A percentile compares a stretch with the other conserved stretches of the same genome.
Conservation (phyloP, 345 rosid species). For the Salix dunnii region DNA sequence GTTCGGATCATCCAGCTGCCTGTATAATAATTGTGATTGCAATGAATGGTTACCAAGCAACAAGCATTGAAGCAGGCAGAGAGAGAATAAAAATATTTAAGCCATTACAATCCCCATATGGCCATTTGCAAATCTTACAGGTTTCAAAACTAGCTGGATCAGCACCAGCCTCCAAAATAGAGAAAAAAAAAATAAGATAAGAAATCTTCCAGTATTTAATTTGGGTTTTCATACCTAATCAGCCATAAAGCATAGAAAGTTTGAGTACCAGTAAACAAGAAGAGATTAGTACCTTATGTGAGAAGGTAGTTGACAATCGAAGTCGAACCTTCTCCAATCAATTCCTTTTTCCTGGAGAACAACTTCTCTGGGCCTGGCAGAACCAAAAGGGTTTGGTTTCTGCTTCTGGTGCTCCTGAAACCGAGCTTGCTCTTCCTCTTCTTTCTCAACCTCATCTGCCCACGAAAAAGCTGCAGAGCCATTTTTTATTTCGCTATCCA, state of each 20-base stretch:
- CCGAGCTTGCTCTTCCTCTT: constrained; percentile 17
- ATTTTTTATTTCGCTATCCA: constrained; percentile 1
- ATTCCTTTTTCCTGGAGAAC: constrained; percentile 27
- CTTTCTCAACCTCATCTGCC: constrained; percentile 33
- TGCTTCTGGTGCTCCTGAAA: neutral
- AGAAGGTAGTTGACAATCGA: constrained; percentile 8
- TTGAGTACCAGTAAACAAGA: neutral
- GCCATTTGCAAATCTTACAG: neutral
- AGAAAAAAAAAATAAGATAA: neutral
- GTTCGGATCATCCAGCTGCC: constrained; percentile 8
- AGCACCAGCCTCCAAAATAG: neutral
- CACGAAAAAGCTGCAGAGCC: constrained; percentile 12
- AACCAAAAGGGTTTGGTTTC: constrained; percentile 32
- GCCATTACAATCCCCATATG: neutral
- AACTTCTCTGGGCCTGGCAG: constrained; percentile 30
- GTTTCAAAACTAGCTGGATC: neutral
- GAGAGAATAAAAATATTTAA: neutral
- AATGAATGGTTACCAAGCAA: neutral
- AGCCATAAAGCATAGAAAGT: neutral
- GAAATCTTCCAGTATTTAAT: neutral
- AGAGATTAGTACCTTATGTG: constrained; percentile 1
- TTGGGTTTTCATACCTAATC: too few relatives aligned
- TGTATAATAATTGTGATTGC: neutral
- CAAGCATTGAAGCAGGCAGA: neutral
- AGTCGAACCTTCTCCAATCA: constrained; percentile 21